A percentile compares a stretch with the other conserved stretches of the same genome.
Evolutionary conservation across 768 basidiomycete genomes (phyloP).

Genomic region (Boletellus sp.): DNA sequence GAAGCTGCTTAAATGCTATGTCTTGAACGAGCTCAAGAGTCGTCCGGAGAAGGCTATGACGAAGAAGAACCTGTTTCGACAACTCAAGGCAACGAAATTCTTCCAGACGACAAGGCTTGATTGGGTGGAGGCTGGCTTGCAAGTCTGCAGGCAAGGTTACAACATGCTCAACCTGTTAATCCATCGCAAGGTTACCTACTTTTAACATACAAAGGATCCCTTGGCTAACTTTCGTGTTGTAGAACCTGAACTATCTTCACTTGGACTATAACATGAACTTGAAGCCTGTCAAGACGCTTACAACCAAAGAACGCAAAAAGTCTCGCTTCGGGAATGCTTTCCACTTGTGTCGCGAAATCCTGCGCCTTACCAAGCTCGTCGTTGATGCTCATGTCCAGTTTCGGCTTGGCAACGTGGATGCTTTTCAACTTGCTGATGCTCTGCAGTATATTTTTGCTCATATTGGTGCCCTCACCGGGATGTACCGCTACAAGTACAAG

Average conservation of each 20-base stretch:
- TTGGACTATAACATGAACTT: constrained; percentile 98
- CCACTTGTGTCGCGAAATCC: constrained; percentile 95
- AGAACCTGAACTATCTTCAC: constrained; percentile 92
- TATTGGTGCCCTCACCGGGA: constrained; percentile 96
- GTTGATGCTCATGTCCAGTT: constrained; percentile 99
- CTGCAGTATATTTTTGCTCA: constrained; percentile 97
- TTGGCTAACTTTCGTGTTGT: constrained; percentile 1
- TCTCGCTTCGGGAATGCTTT: constrained; percentile 99
- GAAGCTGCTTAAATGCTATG: constrained; percentile 93
- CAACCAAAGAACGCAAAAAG: constrained; percentile 99
- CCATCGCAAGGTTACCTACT: constrained; percentile 78
- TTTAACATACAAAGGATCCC: background rate
- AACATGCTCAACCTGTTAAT: constrained; percentile 99
- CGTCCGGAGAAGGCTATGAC: constrained; percentile 94
- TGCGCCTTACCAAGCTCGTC: constrained; percentile 95
- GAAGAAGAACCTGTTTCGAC: constrained; percentile 95
- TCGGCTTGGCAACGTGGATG: constrained; percentile 96
- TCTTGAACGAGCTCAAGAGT: constrained; percentile 89
- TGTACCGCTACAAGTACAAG: constrained; percentile 99
- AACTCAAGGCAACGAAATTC: constrained; percentile 98
- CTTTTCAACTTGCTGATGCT: constrained; percentile 98
- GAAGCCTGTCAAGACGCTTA: constrained; percentile 96
- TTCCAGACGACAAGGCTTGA: constrained; percentile 98
- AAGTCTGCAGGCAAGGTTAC: constrained; percentile 98
- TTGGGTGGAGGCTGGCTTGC: constrained; percentile 98